A percentile compares a stretch with the other conserved stretches of the same genome.
These are phyloP conservation scores for Candida pseudofarinosa DNA, from an alignment of 805 yeast genomes.

Conservation along the genomic window DNA sequence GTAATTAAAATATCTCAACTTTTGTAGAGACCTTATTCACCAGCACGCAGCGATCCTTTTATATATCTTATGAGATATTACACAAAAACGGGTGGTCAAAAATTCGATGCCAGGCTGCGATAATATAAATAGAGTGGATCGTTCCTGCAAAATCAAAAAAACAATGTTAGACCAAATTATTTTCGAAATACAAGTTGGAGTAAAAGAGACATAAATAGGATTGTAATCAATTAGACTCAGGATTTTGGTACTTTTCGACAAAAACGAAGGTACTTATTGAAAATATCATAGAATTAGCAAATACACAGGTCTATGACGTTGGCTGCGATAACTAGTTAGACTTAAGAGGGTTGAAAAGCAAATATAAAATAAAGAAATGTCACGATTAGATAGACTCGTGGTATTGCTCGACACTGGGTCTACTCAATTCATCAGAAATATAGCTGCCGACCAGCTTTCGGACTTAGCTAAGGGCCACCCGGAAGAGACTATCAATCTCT, in stretches of 20 bases:
- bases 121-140: slow-evolving; percentile 3
- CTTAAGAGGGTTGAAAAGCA: neutral
- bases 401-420: slow-evolving; percentile 86
- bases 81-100: slow-evolving; percentile 2
- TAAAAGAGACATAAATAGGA: neutral
- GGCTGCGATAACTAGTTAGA: neutral
- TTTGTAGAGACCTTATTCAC: no score
- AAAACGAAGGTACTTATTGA: neutral
- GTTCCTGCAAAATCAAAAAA: neutral
- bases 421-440: slow-evolving; percentile 85
- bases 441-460: slow-evolving; percentile 96
- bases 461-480: slow-evolving; percentile 94
- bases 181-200: neutral
- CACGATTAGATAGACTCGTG: slow-evolving; percentile 55
- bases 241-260: neutral
- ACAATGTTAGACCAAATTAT: neutral
- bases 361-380: slow-evolving; percentile 21
- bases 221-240: neutral
- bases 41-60: no score
- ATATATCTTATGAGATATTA: neutral
- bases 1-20: no score
- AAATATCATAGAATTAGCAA: neutral
- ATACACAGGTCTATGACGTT: neutral
- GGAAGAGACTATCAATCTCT: slow-evolving; percentile 76
- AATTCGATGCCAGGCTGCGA: slow-evolving; percentile 3